Evolutionary conservation across 805 yeast genomes (phyloP), one percentile per base, ranked within the genome.

Genomic region (Zygosaccharomyces siamensis): DNA sequence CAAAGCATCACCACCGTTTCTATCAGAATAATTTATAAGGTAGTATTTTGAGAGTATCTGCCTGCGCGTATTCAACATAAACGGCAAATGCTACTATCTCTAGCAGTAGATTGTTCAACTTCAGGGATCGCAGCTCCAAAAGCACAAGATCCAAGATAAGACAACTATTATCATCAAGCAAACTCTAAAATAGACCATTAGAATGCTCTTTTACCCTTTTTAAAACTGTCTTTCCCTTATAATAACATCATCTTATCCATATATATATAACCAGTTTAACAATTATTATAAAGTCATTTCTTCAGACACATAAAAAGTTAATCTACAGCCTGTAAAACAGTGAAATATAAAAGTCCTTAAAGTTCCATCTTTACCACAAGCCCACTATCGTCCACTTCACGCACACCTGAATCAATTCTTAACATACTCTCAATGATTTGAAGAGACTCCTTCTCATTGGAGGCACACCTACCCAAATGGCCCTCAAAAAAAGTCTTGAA

Each of bases 381-480:
- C 2, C 67, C 67, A 20, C 53, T 47, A 16, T 59, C 61, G 46
- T 60, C 57, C n/a, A 65, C 64, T 48, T 65, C 67, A 39, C 55
- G 54, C 11, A 62, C 47, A 41, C 59, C 67, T 23, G 62, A 59
- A 46, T 65, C 69, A 38, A 65, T 65, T 61, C 60, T 64, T 16
- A 65, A 48, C 64, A 65, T 59, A 43, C 64, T 68, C 51, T 65
- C 68, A 33, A 65, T 60, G 37, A 65, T 63, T 35, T 56, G 59
- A 32, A 65, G 52, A 12, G 62, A 55, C 43, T 63, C 67, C 38
- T 50, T 56, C 23, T 55, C 53, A 21, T 50, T 49, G 20, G 58
- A 61, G 43, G 62, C 57, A 43, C 71, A 67, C 12, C 55, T 54
- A 39, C 52, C 52, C 52, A 64, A 52, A 49, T 69, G 72, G 12